phyloP scores from a whole-genome alignment of 441 rosid genomes.

The Cnidoscolus chayamansa region DNA sequence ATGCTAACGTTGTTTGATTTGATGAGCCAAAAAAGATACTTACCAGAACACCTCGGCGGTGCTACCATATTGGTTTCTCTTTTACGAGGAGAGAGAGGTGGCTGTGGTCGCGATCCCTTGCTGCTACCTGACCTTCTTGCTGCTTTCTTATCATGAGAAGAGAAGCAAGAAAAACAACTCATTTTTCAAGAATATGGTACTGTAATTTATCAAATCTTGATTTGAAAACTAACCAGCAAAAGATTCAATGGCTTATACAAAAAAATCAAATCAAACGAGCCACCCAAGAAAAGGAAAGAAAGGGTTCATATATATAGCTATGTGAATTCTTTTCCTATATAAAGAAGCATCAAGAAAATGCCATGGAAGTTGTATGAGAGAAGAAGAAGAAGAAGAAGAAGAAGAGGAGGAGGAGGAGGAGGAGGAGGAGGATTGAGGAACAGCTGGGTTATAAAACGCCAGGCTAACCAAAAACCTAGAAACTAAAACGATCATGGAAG shows the following conservation, averaged over 20 bases:
- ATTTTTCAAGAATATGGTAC: slow-evolving; percentile 15
- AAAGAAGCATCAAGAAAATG: not conserved
- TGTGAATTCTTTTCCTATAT: too few species aligned
- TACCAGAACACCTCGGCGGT: slow-evolving; percentile 22
- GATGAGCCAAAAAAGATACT: not conserved
- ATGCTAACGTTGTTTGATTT: too few species aligned
- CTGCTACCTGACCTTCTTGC: slow-evolving; percentile 23
- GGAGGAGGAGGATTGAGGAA: not conserved
- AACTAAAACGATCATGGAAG: not conserved
- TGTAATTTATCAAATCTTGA: too few species aligned
- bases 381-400: not conserved
- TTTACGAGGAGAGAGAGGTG: slow-evolving; percentile 20
- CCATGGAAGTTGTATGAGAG: not conserved
- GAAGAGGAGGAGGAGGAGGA: not conserved
- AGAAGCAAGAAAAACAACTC: slow-evolving; percentile 77
- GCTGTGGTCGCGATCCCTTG: slow-evolving; percentile 28
- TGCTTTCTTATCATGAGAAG: slow-evolving; percentile 45
- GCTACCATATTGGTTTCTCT: slow-evolving; percentile 20
- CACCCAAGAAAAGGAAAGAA: too few species aligned
- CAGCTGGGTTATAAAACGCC: not conserved
- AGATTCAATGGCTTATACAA: too few species aligned
- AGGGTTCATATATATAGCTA: too few species aligned
- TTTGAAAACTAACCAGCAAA: too few species aligned
- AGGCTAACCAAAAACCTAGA: not conserved
- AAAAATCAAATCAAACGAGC: too few species aligned